phyloP scores from a whole-genome alignment of 306 rosid species.

The Acmispon strigosus region DNA sequence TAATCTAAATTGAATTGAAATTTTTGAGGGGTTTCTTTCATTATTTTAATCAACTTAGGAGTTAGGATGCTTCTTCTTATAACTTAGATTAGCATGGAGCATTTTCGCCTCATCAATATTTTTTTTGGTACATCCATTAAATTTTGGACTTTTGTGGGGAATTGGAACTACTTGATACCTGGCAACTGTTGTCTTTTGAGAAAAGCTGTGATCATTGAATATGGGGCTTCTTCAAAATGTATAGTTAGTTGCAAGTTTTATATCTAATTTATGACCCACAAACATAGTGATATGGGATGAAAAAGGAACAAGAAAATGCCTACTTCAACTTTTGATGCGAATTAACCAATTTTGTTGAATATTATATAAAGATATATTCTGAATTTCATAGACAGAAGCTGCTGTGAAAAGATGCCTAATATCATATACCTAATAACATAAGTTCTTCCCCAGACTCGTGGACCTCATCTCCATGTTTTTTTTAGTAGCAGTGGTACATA shows the following conservation, averaged over 20 bases:
- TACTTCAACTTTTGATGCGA: neutral
- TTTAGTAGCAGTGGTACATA: neutral
- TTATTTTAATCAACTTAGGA: neutral
- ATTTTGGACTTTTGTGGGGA: neutral
- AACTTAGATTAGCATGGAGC: neutral
- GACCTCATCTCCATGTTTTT: neutral
- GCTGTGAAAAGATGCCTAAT: neutral
- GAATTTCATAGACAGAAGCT: neutral
- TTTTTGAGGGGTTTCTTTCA: neutral
- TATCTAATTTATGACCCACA: neutral
- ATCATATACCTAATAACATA: neutral
- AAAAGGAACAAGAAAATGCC: neutral
- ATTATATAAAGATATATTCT: neutral
- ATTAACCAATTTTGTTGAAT: neutral
- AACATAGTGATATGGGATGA: neutral
- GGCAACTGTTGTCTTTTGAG: neutral
- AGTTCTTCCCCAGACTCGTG: neutral
- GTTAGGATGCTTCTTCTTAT: neutral
- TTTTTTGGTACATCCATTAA: neutral
- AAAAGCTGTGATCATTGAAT: neutral
- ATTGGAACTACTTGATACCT: neutral
- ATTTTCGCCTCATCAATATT: neutral
- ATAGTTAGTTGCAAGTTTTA: neutral
- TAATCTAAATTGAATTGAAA: neutral
- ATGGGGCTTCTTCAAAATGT: neutral